Percentiles rank a stretch among this genome's conserved stretches.
Evolutionary conservation across 2,329 filamentous ascomycete genomes (phyloP).

Genomic region (Rhinocladiella similis): DNA sequence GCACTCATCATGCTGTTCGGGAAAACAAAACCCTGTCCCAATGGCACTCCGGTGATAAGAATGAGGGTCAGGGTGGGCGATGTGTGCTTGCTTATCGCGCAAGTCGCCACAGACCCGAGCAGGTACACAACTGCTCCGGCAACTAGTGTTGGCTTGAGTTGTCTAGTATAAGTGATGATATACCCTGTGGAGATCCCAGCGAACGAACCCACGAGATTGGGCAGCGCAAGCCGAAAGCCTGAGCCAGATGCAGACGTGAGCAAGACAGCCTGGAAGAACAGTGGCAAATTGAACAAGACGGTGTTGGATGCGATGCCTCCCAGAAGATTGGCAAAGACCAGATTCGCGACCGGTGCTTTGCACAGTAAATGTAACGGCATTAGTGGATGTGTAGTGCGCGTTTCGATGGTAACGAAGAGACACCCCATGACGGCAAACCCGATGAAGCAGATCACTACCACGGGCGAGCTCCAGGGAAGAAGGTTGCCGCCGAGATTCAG

Average conservation of each 20-base stretch:
- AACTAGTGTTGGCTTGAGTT: conserved; percentile 44
- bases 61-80: conserved; percentile 41
- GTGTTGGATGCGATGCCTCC: conserved; percentile 61
- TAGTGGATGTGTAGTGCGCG: conserved; percentile 68
- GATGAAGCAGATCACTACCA: conserved; percentile 60
- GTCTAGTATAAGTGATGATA: conserved; percentile 47
- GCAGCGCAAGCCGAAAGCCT: conserved; percentile 20
- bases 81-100: conserved; percentile 38
- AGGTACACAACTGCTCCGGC: conserved; percentile 40
- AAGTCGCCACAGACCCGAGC: conserved; percentile 37
- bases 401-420: conserved; percentile 69
- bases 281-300: conserved; percentile 69
- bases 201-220: conserved; percentile 34
- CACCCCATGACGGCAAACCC: conserved; percentile 60
- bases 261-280: conserved; percentile 72
- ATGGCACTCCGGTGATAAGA: conserved; percentile 40
- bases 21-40: conserved; percentile 44
- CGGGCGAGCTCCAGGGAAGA: conserved; percentile 59
- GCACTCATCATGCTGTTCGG: conserved; percentile 43
- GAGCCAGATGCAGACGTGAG: conserved; percentile 14
- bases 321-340: conserved; percentile 73
- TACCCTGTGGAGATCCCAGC: conserved; percentile 45
- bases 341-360: conserved; percentile 64
- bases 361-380: conserved; percentile 74
- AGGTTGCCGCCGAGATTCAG: conserved; percentile 73